Evolutionary conservation across 78 protist genomes (phyloP).

Genomic region (Dictyostelium brefeldianum): DNA sequence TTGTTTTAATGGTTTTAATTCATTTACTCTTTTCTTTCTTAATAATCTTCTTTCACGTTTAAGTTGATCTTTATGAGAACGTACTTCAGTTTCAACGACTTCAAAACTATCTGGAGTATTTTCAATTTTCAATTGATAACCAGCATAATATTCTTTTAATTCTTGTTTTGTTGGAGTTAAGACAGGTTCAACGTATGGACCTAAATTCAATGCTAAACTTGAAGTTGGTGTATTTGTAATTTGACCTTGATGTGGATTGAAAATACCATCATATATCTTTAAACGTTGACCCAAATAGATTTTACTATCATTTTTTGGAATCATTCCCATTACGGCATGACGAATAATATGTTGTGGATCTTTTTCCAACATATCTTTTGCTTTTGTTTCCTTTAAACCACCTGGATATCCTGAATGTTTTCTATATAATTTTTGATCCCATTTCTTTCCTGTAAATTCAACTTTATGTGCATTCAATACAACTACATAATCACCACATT

Average conservation of each 20-base stretch:
- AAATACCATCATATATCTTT: slow-evolving; percentile 52
- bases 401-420: slow-evolving; percentile 86
- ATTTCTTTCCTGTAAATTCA: slow-evolving; percentile 82
- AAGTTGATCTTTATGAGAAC: slow-evolving; percentile 47
- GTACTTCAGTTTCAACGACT: slow-evolving; percentile 44
- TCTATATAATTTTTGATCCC: slow-evolving; percentile 82
- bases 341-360: slow-evolving; percentile 78
- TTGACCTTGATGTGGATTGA: slow-evolving; percentile 74
- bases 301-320: slow-evolving; percentile 75
- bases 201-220: slow-evolving; percentile 26
- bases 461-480: slow-evolving; percentile 83
- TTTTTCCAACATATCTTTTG: slow-evolving; percentile 29
- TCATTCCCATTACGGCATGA: slow-evolving; percentile 88
- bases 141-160: slow-evolving; percentile 54
- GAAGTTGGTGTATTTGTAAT: slow-evolving; percentile 50
- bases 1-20: slow-evolving; percentile 43
- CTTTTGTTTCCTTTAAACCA: slow-evolving; percentile 71
- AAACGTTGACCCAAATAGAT: slow-evolving; percentile 46
- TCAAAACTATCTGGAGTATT: slow-evolving; percentile 3
- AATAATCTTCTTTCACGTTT: slow-evolving; percentile 68
- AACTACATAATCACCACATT: slow-evolving; percentile 85
- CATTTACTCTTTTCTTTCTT: slow-evolving; percentile 58
- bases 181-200: slow-evolving; percentile 20
- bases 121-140: slow-evolving; percentile 43
- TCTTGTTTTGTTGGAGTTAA: slow-evolving; percentile 24